These are phyloP conservation scores for Macaranga tanarius DNA, from an alignment of 441 rosid species.

Conservation along the genomic window DNA sequence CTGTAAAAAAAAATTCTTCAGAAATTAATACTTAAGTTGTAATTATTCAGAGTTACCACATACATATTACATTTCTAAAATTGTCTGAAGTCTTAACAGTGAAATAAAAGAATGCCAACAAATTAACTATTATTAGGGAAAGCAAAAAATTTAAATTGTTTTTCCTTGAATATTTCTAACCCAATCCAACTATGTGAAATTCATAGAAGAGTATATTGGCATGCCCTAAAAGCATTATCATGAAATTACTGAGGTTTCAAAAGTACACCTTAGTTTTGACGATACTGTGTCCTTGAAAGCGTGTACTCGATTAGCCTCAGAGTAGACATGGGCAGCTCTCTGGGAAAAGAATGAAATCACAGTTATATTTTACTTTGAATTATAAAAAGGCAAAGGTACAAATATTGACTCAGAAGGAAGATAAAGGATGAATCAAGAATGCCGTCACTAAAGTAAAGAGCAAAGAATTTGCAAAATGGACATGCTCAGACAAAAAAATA, in stretches of 20 bases:
- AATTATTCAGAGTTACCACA: not conserved
- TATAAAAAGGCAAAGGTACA: not conserved
- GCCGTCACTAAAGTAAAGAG: not conserved
- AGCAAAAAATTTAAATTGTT: not conserved
- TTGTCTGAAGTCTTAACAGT: too few species aligned
- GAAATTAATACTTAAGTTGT: conserved; percentile 1
- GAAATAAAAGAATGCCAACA: not conserved
- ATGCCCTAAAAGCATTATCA: too few species aligned
- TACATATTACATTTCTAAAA: not conserved
- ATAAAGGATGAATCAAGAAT: not conserved
- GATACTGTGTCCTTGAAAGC: conserved; percentile 79
- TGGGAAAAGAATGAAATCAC: conserved; percentile 26
- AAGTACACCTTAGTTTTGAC: conserved; percentile 55
- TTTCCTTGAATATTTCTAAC: not conserved
- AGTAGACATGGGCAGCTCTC: conserved; percentile 93
- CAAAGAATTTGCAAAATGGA: not conserved
- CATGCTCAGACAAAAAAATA: not conserved
- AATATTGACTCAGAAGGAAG: not conserved
- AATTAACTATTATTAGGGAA: not conserved
- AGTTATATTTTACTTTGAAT: not conserved
- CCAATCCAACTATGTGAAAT: not conserved
- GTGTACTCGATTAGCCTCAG: conserved; percentile 80
- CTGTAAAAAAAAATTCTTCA: conserved; percentile 40
- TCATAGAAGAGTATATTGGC: too few species aligned
- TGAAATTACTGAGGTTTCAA: not conserved